Percentiles rank a stretch among this genome's conserved stretches.
Evolutionary conservation across 176 grass and related monocot genomes (phyloP).

Genomic region (Lolium rigidum): DNA sequence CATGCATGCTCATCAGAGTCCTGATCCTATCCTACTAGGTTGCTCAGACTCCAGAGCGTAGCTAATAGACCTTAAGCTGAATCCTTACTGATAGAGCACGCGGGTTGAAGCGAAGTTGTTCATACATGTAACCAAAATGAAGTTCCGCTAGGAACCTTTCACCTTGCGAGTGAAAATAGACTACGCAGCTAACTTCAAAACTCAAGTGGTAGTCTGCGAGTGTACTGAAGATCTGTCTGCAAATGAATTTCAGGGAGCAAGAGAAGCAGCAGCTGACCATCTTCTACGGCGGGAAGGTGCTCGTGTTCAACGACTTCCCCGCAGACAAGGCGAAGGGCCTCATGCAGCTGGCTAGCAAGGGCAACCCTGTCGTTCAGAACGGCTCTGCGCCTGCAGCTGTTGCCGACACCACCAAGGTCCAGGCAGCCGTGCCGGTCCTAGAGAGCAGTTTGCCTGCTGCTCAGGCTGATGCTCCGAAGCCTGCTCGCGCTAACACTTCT

Average conservation of each 20-base stretch:
- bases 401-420: slow-evolving; percentile 25
- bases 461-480: slow-evolving; percentile 51
- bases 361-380: slow-evolving; percentile 45
- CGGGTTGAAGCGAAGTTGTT: background rate
- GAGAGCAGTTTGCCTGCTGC: slow-evolving; percentile 23
- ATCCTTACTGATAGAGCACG: background rate
- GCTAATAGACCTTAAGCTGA: slow-evolving; percentile 1
- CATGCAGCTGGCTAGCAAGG: slow-evolving; percentile 81
- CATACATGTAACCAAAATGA: too few relatives aligned
- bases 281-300: slow-evolving; percentile 88
- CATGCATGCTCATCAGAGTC: background rate
- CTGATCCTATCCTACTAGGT: background rate
- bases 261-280: slow-evolving; percentile 82
- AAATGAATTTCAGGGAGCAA: slow-evolving; percentile 60
- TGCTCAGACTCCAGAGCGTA: background rate
- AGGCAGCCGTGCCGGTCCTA: slow-evolving; percentile 26
- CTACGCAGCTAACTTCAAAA: too few relatives aligned
- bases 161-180: too few relatives aligned
- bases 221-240: slow-evolving; percentile 39
- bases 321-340: slow-evolving; percentile 91
- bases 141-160: background rate
- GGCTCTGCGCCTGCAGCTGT: slow-evolving; percentile 22
- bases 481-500: slow-evolving; percentile 62
- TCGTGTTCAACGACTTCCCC: slow-evolving; percentile 95
- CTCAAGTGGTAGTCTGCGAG: background rate